Base-by-base conservation (phyloP, 2,329 filamentous ascomycete genomes). In the Pyrenophora seminiperda region DNA sequence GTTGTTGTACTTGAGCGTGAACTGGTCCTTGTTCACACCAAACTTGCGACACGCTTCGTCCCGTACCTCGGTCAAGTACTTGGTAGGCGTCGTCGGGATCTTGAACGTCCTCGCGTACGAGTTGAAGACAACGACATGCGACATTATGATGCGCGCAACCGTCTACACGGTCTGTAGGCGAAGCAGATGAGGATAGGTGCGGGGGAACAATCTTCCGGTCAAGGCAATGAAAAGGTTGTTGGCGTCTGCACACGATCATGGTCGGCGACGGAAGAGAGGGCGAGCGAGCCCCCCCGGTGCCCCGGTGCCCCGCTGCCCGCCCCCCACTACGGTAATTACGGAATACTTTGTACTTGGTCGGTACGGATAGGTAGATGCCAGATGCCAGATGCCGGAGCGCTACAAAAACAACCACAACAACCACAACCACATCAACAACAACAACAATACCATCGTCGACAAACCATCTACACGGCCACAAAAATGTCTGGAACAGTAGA, bases 41-140 rank as follows among this genome's bases (percentile, higher is more conserved):
- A 96, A 83, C 77, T 93, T 96, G 61, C 80, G 80, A 72, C 93
- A 97, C 37, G 93, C 93, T 73, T 97, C 89, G 54, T 90, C 84
- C 14, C 96, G 80, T 1, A 99, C 83, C 68, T 97, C 92, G 50
- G 88, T 88, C 62, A 99, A 77, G 63, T 90, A 88, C 57, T 87
- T 96, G 47, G 82, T 82, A 0, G 91, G 91, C 0, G 82, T 88
- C 47, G 94, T 92, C 74, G 96, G 96, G 73, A 99, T 81, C 33
- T 84, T 89, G 41, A 86, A 83, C 63, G 91, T 84, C 61, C 89
- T 86, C 62, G 92, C 82, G 62, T 90, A 86, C 31, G 88, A 85
- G 71, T 93, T 87, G 59, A 96, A 86, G 44, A 97, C 90, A 62
- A 92, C 88, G 50, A 97, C 91, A 71, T 94, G 89, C 44, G 91